Conservation (phyloP, 169 alveolate genomes). For the Plasmodium malariae region DNA sequence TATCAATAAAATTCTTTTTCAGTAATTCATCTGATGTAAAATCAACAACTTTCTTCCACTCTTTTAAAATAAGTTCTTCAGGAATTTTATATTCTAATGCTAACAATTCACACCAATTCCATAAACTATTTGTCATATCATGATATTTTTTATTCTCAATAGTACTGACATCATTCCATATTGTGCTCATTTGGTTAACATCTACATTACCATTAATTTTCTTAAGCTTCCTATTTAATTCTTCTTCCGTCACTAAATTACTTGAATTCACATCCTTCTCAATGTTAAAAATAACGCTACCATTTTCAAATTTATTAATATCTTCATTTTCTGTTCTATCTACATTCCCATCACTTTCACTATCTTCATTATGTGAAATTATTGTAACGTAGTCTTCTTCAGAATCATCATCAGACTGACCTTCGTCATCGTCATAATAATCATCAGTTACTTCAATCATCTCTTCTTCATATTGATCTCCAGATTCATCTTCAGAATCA, state of each 20-base stretch:
- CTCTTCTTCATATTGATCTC: background rate
- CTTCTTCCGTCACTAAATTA: conserved; percentile 14
- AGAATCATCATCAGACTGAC: background rate
- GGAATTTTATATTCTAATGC: conserved; percentile 40
- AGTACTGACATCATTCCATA: conserved; percentile 18
- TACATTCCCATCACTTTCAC: too few species aligned
- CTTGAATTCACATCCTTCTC: background rate
- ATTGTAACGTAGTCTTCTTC: conserved; percentile 6
- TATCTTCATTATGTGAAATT: too few species aligned
- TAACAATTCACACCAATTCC: conserved; percentile 40
- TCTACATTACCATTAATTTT: background rate
- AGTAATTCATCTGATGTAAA: conserved; percentile 25
- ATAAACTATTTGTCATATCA: conserved; percentile 11
- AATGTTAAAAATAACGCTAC: background rate
- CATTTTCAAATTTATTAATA: background rate
- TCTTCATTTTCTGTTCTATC: background rate
- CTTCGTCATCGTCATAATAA: conserved; percentile 6
- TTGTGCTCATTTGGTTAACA: background rate
- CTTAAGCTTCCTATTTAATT: conserved; percentile 12
- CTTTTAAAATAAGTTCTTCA: conserved; percentile 1
- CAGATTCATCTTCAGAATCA: conserved; percentile 17
- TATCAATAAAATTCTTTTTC: conserved; percentile 7
- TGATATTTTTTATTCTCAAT: conserved; percentile 25
- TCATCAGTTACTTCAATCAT: background rate
- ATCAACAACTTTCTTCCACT: conserved; percentile 28